phyloP scores from a whole-genome alignment of 2,329 filamentous ascomycete species.

The Monilinia laxa region DNA sequence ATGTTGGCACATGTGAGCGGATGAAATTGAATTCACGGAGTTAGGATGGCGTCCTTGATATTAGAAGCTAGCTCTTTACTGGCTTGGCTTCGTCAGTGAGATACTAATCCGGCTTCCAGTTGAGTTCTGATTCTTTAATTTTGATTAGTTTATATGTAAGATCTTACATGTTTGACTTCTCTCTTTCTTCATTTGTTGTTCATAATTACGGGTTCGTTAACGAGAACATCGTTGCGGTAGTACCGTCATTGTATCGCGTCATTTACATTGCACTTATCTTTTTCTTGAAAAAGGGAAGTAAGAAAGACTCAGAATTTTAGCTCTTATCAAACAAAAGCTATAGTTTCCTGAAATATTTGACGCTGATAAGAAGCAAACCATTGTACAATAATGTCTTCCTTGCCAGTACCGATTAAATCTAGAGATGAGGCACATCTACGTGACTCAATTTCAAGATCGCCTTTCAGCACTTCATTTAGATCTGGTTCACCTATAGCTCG shows the following conservation, averaged over 20 bases:
- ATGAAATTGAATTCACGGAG: neutral
- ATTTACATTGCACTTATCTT: neutral
- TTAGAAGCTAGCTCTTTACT: neutral
- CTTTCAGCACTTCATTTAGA: constrained; percentile 48
- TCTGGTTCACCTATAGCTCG: constrained; percentile 66
- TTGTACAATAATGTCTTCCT: constrained; percentile 35
- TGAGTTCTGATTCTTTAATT: neutral
- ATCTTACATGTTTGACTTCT: neutral
- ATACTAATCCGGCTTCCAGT: neutral
- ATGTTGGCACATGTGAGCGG: neutral
- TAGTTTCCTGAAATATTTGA: neutral
- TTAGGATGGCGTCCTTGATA: neutral
- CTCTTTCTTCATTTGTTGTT: neutral
- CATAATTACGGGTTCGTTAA: neutral
- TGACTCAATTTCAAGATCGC: constrained; percentile 38
- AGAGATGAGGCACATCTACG: constrained; percentile 21
- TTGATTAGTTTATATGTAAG: no score
- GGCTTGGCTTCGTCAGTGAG: constrained; percentile 6
- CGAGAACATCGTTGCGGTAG: constrained; percentile 4
- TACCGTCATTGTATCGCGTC: neutral
- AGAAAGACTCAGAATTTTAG: constrained; percentile 4
- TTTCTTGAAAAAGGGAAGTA: neutral
- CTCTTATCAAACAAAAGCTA: neutral
- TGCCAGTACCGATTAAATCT: constrained; percentile 31
- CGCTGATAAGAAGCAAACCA: neutral